phyloP scores from a whole-genome alignment of 1,139 yeast genomes.

The Pichia sp. region DNA sequence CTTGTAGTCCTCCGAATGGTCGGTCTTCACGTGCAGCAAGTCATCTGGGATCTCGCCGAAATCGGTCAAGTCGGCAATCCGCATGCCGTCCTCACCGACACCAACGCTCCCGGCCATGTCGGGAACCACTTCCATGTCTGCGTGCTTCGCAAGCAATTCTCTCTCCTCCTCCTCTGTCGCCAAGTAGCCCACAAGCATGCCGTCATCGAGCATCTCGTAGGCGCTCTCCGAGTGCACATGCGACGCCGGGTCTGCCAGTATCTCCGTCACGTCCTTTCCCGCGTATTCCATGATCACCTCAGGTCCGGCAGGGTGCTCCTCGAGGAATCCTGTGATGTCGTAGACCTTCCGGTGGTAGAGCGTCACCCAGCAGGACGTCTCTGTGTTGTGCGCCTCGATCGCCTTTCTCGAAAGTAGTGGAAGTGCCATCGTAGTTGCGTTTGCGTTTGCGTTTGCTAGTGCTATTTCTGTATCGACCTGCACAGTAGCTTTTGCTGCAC shows the following conservation, averaged over 20 bases:
- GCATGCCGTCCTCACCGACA: conserved; percentile 19
- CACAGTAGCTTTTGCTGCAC: too few relatives aligned
- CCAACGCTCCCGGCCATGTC: conserved; percentile 1
- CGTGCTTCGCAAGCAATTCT: conserved; percentile 40
- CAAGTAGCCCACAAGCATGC: conserved; percentile 52
- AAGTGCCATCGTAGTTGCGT: conserved; percentile 19
- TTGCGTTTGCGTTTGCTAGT: not conserved
- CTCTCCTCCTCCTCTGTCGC: conserved; percentile 61
- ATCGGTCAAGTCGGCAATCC: conserved; percentile 42
- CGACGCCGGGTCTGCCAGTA: conserved; percentile 62
- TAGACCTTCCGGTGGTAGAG: conserved; percentile 73
- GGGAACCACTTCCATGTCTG: conserved; percentile 28
- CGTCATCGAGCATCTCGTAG: conserved; percentile 84
- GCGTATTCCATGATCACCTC: conserved; percentile 71
- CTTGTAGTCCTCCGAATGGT: conserved; percentile 61
- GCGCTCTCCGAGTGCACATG: conserved; percentile 85
- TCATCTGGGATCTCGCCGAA: conserved; percentile 71
- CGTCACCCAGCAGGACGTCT: conserved; percentile 71
- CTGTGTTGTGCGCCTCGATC: conserved; percentile 48
- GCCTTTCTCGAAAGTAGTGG: conserved; percentile 42
- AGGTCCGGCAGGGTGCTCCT: conserved; percentile 86
- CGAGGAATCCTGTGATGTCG: conserved; percentile 71
- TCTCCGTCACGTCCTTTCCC: conserved; percentile 77
- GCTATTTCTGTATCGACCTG: not conserved
- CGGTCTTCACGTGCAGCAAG: conserved; percentile 71